Conservation (phyloP, 371 early-diverging fungal genomes). For the Vairimorpha apis region DNA sequence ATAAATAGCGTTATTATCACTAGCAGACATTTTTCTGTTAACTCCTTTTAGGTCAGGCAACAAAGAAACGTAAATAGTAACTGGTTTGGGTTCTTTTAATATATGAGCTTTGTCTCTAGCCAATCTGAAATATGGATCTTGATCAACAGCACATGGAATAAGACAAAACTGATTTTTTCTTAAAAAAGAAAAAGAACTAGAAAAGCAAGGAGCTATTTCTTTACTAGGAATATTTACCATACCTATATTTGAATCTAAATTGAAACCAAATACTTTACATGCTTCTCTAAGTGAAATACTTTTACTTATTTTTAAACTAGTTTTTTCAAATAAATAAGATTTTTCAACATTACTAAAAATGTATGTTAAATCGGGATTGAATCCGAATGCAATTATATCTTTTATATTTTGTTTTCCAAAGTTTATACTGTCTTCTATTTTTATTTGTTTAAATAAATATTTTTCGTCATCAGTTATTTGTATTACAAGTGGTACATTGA, state of each 20-base stretch:
- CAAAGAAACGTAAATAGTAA: constrained; percentile 84
- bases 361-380: constrained; percentile 91
- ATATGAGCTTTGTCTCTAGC: constrained; percentile 87
- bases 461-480: constrained; percentile 99
- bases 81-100: constrained; percentile 89
- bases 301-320: constrained; percentile 53
- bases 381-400: constrained; percentile 94
- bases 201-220: constrained; percentile 62
- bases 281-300: constrained; percentile 59
- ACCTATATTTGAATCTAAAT: constrained; percentile 50
- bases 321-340: constrained; percentile 69
- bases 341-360: constrained; percentile 88
- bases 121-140: constrained; percentile 98
- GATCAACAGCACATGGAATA: constrained; percentile 97
- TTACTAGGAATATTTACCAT: constrained; percentile 59
- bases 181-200: constrained; percentile 52
- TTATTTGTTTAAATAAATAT: constrained; percentile 82
- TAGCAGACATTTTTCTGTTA: constrained; percentile 96
- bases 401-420: constrained; percentile 78
- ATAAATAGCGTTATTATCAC: constrained; percentile 81
- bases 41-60: constrained; percentile 79
- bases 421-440: constrained; percentile 73
- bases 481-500: constrained; percentile 87
- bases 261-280: constrained; percentile 61
- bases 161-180: constrained; percentile 78